Conservation (phyloP, 768 basidiomycete genomes). For the Naganishia friedmannii region DNA sequence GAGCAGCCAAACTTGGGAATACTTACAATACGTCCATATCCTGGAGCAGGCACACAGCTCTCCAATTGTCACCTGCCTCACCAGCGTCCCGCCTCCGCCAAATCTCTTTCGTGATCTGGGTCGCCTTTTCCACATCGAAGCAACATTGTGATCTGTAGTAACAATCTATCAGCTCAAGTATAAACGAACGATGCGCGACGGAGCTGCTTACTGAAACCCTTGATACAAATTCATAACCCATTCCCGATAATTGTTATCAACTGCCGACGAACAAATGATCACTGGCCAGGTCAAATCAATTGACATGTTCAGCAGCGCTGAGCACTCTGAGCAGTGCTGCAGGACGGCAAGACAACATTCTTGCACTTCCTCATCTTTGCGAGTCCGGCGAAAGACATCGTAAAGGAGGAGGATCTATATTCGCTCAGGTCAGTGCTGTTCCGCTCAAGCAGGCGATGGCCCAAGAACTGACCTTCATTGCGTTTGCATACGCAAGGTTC, state of each 20-base stretch:
- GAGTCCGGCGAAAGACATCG: conserved; percentile 40
- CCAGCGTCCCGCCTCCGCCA: conserved; percentile 42
- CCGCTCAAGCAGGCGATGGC: not conserved
- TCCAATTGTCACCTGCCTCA: conserved; percentile 41
- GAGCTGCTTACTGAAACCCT: conserved; percentile 41
- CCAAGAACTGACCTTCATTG: conserved; percentile 45
- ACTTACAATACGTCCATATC: conserved; percentile 42
- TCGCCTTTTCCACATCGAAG: conserved; percentile 49
- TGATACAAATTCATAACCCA: conserved; percentile 46
- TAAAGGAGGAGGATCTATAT: conserved; percentile 46
- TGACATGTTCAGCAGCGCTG: conserved; percentile 47
- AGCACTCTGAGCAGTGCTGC: conserved; percentile 45
- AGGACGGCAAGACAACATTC: conserved; percentile 43
- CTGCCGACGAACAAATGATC: conserved; percentile 46
- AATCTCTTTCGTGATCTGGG: conserved; percentile 41
- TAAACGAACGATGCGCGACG: not conserved
- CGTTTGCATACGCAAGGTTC: conserved; percentile 47
- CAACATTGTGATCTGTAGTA: conserved; percentile 43
- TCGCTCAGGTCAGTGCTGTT: too few relatives aligned
- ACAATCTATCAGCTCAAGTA: not conserved
- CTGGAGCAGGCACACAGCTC: conserved; percentile 44
- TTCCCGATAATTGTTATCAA: conserved; percentile 36
- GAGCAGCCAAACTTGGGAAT: not conserved
- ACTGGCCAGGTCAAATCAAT: conserved; percentile 50
- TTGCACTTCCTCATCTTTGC: conserved; percentile 42